Evolutionary conservation across 2,329 filamentous ascomycete genomes (phyloP).

Genomic region (Fusarium coffeatum): DNA sequence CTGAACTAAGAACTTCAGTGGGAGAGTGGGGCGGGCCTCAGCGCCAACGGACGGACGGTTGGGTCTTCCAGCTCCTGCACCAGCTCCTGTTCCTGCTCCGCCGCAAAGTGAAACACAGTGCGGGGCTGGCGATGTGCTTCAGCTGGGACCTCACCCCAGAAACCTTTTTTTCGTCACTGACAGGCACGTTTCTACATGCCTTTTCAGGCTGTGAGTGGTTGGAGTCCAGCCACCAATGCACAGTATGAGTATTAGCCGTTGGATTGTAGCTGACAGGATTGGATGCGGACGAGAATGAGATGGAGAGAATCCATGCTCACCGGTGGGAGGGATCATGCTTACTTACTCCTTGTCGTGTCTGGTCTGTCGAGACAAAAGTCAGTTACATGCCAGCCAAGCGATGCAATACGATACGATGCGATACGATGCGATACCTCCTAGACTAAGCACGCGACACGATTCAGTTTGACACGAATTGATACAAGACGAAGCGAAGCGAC

Average conservation of each 20-base stretch:
- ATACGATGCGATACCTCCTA: conserved; percentile 8
- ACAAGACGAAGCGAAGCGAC: conserved; percentile 19
- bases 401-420: conserved; percentile 2
- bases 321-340: conserved; percentile 3
- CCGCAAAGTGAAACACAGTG: conserved; percentile 40
- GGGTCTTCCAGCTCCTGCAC: not conserved
- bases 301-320: conserved; percentile 23
- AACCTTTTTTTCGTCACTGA: conserved; percentile 23
- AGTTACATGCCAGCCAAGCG: conserved; percentile 9
- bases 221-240: conserved; percentile 26
- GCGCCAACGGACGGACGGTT: conserved; percentile 27
- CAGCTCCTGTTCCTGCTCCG: not conserved
- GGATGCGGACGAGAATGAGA: conserved; percentile 4
- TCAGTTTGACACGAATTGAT: not conserved
- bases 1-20: conserved; percentile 7
- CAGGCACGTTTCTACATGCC: conserved; percentile 21
- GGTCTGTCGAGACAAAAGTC: conserved; percentile 14
- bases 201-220: conserved; percentile 21
- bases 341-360: not conserved
- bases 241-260: conserved; percentile 21
- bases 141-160: conserved; percentile 14
- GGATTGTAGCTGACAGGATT: not conserved
- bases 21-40: conserved; percentile 13
- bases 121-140: conserved; percentile 16
- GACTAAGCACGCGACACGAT: not conserved